phyloP scores from a whole-genome alignment of 805 yeast genomes.

The Clavispora carvajalis region DNA sequence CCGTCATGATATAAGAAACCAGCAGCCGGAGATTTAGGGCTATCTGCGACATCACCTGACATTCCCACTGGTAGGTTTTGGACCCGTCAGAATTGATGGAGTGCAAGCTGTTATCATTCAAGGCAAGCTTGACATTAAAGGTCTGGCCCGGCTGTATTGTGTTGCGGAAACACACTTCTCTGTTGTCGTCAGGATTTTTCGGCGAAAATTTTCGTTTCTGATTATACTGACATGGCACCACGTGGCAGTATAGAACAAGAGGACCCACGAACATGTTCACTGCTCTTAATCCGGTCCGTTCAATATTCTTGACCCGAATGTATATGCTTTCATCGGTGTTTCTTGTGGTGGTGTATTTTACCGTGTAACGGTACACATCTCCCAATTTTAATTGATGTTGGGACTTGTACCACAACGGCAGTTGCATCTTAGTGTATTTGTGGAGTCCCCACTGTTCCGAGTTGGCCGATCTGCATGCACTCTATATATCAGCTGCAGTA shows the following conservation, averaged over 20 bases:
- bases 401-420: constrained; percentile 31
- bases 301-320: constrained; percentile 36
- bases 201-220: constrained; percentile 22
- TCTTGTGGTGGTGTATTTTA: constrained; percentile 20
- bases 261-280: constrained; percentile 40
- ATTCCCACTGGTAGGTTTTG: constrained; percentile 28
- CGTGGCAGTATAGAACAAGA: constrained; percentile 40
- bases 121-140: constrained; percentile 49
- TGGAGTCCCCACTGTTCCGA: not conserved
- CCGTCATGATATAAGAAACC: constrained; percentile 30
- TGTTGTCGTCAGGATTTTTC: constrained; percentile 14
- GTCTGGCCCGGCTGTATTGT: constrained; percentile 65
- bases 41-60: constrained; percentile 39
- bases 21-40: constrained; percentile 29
- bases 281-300: constrained; percentile 33
- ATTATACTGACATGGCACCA: constrained; percentile 32
- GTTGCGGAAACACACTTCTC: constrained; percentile 33
- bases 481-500: no score
- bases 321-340: constrained; percentile 15
- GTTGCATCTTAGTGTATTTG: not conserved
- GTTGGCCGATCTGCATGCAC: no score
- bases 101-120: constrained; percentile 42
- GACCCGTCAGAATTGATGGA: constrained; percentile 12
- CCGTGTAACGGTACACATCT: constrained; percentile 31
- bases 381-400: constrained; percentile 32